Percentiles rank a stretch among this genome's conserved stretches.
These are phyloP conservation scores for Linaria vulgaris DNA, from an alignment of 257 asterid genomes.

Conservation along the genomic window DNA sequence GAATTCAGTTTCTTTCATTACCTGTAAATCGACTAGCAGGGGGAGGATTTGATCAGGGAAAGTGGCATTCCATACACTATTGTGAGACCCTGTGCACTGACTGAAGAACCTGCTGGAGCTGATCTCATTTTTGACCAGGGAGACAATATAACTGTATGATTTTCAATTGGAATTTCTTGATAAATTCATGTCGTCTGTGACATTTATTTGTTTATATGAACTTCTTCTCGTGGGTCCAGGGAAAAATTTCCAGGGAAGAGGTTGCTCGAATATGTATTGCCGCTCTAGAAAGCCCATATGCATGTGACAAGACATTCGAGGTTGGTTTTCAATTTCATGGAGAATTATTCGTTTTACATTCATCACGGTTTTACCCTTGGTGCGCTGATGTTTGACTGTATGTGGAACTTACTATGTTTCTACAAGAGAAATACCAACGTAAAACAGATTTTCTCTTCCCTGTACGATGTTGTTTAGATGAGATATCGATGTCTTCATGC, in stretches of 20 bases:
- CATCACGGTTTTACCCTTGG: background rate
- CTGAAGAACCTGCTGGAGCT: slow-evolving; percentile 99
- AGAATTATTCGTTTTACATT: background rate
- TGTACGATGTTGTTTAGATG: background rate
- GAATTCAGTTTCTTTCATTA: slow-evolving; percentile 8
- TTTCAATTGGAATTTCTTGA: background rate
- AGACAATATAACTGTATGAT: slow-evolving; percentile 82
- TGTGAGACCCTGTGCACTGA: slow-evolving; percentile 93
- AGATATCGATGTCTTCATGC: background rate
- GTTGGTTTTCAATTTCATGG: slow-evolving; percentile 28
- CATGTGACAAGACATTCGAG: slow-evolving; percentile 92
- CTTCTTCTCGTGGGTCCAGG: slow-evolving; percentile 40
- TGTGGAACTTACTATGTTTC: too few species aligned
- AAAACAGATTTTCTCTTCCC: background rate
- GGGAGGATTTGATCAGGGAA: slow-evolving; percentile 87
- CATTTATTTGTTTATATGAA: slow-evolving; percentile 12
- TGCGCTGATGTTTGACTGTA: background rate
- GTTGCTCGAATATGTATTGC: slow-evolving; percentile 84
- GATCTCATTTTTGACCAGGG: slow-evolving; percentile 95
- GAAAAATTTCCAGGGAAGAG: slow-evolving; percentile 91
- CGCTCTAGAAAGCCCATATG: slow-evolving; percentile 84
- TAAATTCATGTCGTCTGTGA: slow-evolving; percentile 5
- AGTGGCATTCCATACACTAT: slow-evolving; percentile 89
- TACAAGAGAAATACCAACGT: background rate
- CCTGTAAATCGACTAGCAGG: slow-evolving; percentile 40